Base-by-base conservation (phyloP, 2,329 filamentous ascomycete genomes). In the Trichoderma sp. region DNA sequence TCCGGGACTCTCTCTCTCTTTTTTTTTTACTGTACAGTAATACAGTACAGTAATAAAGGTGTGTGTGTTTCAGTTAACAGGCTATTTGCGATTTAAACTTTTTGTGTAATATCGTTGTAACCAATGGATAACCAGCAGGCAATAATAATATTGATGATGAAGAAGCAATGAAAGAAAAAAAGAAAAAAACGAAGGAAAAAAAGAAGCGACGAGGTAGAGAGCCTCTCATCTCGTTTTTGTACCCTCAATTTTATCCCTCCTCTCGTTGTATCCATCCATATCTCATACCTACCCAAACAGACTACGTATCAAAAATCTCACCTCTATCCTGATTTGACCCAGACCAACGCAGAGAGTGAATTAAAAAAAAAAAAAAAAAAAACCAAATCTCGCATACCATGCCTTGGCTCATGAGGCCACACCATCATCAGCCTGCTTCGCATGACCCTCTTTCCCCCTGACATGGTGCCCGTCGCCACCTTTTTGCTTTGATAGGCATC, bases 391-490 rank as follows among this genome's bases (percentile, higher is more conserved):
- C 58, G 42, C 29, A 50, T 35, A 50, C 42, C 10, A 17, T n/a
- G 5, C 10, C 42, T 45, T 10, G 19, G n/a, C 42, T 10, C 58
- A 63, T 63, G 59, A 52, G 45, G 42, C 59, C 58, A 61, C 56
- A n/a, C 22, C 42, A 61, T 61, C 59, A 63, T 32, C 59, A 63
- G 59, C 59, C 42, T 63, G 19, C 15, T 50, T 63, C 42, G 42
- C 59, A 63, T 63, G 59, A 50, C 58, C 58, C 39, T 50, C 39
- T 48, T 45, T 45, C 8, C 57, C 57, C 57, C 58, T 52, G 42
- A 50, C 58, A 61, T 61, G 58, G 58, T 63, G 59, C 42, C 59
- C 25, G 35, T 25, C 56, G 56, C 56, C 56, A 58, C 56, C 35
- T 58, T 50, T 50, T 34, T 48, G 22, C 32, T 15, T n/a, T 45